Evolutionary conservation across 306 rosid genomes (phyloP), one percentile per base, ranked within the genome.

Genomic region (Albizia julibrissin): DNA sequence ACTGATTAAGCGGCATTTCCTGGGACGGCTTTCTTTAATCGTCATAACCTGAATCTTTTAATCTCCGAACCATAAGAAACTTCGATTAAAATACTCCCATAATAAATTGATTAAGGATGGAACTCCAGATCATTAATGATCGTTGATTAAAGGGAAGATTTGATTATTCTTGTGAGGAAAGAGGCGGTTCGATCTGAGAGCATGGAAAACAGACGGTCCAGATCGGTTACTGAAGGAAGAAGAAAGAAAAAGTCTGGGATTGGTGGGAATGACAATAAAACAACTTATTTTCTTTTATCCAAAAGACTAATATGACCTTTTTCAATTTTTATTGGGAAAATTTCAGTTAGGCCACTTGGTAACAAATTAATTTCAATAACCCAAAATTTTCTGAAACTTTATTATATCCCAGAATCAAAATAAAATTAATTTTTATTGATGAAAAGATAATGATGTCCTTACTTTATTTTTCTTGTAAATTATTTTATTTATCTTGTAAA

Each of bases 161-260:
- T 24, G 0, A 12, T 43, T 70, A 8, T 71, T 22, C 50, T 24
- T 26, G 14, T 19, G 5, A 26, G 2, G n/a, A 39, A 69, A 12
- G 59, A 27, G 21, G 33, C 27, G 62, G 77, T 8, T n/a, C 78
- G 40, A 84, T 71, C 79, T 46, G 62, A 80, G 62, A 12, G 37
- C 6, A 24, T 27, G 58, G 74, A 31, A 77, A 76, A 31, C 4
- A 13, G 76, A 85, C 82, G 80, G 87, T 31, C 42, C 80, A 43
- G 85, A 85, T 85, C 29, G 71, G 65, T 64, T 71, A 72, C 49
- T 52, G 80, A 24, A 70, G 37, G 58, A 73, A 33, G 46, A 49
- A 76, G 75, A 1, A 37, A 80, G 77, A 27, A 31, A 72, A 77
- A 80, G 74, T 27, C 61, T 66, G 34, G 27, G 68, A 77, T 77